Evolutionary conservation across 2,329 filamentous ascomycete species (phyloP), one percentile per base, ranked within the genome.

Genomic region (Colletotrichum australisinense): DNA sequence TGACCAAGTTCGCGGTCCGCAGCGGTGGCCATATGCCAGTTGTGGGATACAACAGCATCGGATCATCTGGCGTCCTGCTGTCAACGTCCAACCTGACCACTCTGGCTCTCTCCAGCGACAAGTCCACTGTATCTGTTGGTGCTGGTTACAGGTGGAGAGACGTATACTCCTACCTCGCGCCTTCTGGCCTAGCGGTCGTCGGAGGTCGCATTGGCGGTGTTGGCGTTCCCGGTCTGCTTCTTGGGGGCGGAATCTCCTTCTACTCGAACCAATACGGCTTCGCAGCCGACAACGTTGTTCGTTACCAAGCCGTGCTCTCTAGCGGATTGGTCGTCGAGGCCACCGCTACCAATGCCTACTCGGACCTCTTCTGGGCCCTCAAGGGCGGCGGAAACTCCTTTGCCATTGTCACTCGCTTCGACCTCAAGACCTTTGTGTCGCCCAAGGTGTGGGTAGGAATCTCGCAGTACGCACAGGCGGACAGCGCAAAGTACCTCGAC

Each of bases 241-340:
- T 80, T 2, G 78, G 78, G 59, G 83, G 83, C 63, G 81, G 80
- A 1, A 76, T 82, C 19, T 81, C 80, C 2, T 83, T 81, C 72
- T 80, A 77, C 12, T 75, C 76, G 5, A 78, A 79, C 46, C 77
- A 78, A 35, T 76, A 78, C 32, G 80, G 79, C 28, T 78, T 78
- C 75, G 71, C 76, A 0, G 77, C 77, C 9, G 79, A 80, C 52
- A 79, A 79, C 26, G 78, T 81, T 0, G 49, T 77, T 28, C 80
- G 80, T 56, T 86, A 81, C 55, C 80, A 86, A 71, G 80, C 88
- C n/a, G 85, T 88, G 3, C 79, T 86, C 0, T 81, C 83, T 0
- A 78, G 80, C 42, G 84, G 86, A 3, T 70, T 75, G 1, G 79
- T 87, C 9, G 76, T 86, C 4, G 81, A 82, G 5, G 85, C 83